Evolutionary conservation across 352 stramenopile species (phyloP), one percentile per base, ranked within the genome.

Genomic region (Globisporangium echinulatum): DNA sequence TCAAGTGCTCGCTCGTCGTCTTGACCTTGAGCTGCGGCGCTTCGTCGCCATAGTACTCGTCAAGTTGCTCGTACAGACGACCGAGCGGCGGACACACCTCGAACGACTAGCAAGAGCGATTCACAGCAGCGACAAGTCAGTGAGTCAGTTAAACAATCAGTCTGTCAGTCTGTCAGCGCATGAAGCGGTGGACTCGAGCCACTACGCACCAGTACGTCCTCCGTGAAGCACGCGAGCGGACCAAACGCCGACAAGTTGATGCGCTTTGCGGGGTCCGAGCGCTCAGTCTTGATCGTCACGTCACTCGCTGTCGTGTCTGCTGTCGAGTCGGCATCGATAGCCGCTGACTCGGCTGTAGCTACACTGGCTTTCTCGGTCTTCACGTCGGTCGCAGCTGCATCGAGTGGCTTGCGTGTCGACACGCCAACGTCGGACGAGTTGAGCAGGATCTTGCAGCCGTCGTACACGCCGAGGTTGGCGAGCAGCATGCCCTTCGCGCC

Each of bases 401-500:
- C 44, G 36, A 64, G 52, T 9, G 63, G 62, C 54, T 85, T 87
- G 10, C 77, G 67, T 5, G 77, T 90, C 10, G 82, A 77, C 10
- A 87, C 56, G 38, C 74, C 77, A 37, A 93, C 83, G 52, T 93
- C 78, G 0, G 76, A 79, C 10, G 84, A 93, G 57, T 90, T 90
- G 15, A 96, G 64, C 39, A 92, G 70, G 43, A 96, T 87, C 58
- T 92, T 92, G 51, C 82, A 94, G 5, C 89, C 82, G 54, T 96
- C 85, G 19, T 96, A 91, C n/a, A 94, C 74, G 19, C 82, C 77
- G 9, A 98, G 71, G 60, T 97, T 96, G n/a, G 87, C 81, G n/a
- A 97, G 67, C 25, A 98, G 64, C 87, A 98, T 94, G 10, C 91
- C 91, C 61, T 93, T 94, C 0, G 92, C 91, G 3, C 90, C 90